Percentiles rank a stretch among this genome's conserved stretches.
Evolutionary conservation across 2,329 filamentous ascomycete genomes (phyloP).

Genomic region (Fusarium sp.): DNA sequence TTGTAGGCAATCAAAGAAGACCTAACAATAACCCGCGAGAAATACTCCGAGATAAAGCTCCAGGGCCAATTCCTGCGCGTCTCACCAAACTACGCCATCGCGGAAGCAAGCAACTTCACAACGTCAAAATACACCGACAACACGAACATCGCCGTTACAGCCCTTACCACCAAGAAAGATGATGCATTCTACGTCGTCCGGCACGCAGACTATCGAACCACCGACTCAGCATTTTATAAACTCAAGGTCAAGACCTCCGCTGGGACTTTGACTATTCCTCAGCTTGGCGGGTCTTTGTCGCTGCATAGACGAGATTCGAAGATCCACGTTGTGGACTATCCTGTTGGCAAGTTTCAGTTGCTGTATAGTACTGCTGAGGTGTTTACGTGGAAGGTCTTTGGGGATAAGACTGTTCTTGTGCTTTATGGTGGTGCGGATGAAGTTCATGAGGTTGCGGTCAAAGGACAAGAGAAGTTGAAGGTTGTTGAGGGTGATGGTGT

Average conservation of each 20-base stretch:
- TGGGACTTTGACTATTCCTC: conserved; percentile 62
- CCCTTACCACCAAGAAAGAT: conserved; percentile 61
- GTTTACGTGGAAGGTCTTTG: conserved; percentile 73
- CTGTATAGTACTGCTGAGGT: conserved; percentile 77
- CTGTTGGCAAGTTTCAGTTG: conserved; percentile 65
- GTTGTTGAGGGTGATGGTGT: conserved; percentile 43
- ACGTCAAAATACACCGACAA: conserved; percentile 63
- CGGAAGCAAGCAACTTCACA: conserved; percentile 60
- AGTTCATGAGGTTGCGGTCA: conserved; percentile 68
- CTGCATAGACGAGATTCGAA: conserved; percentile 73
- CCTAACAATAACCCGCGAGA: conserved; percentile 73
- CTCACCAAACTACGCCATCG: conserved; percentile 73
- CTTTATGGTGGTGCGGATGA: conserved; percentile 72
- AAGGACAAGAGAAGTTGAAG: conserved; percentile 29
- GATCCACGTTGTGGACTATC: conserved; percentile 73
- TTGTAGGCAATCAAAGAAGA: conserved; percentile 69
- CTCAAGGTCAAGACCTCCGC: conserved; percentile 69
- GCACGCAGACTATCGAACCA: conserved; percentile 71
- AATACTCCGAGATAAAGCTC: conserved; percentile 82
- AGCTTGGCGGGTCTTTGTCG: conserved; percentile 63
- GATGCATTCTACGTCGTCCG: conserved; percentile 72
- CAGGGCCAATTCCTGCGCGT: conserved; percentile 78
- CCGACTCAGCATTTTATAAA: conserved; percentile 67
- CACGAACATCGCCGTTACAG: conserved; percentile 66
- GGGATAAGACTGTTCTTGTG: conserved; percentile 66